These are phyloP conservation scores for Aspergillus uvarum DNA, from an alignment of 2,329 filamentous ascomycete genomes.

Conservation along the genomic window DNA sequence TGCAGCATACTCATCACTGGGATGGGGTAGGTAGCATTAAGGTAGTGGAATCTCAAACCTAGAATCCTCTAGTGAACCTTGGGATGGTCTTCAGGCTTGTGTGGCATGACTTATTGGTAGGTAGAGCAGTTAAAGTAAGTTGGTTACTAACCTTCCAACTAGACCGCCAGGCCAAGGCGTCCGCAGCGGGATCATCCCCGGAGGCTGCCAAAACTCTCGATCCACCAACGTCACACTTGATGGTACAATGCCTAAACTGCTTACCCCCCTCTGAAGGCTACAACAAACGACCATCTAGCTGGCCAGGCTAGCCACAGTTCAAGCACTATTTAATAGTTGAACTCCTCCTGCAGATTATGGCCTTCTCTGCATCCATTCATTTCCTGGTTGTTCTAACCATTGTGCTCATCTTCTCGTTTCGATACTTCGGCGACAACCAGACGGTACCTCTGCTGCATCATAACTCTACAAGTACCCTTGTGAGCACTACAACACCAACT, in stretches of 20 bases:
- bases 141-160: too few species aligned
- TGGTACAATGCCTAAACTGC: neutral
- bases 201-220: neutral
- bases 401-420: conserved; percentile 11
- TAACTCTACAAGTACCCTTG: conserved; percentile 1
- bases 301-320: neutral
- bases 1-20: neutral
- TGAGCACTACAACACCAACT: conserved; percentile 16
- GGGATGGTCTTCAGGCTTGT: neutral
- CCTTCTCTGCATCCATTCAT: conserved; percentile 8
- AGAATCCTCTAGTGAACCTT: neutral
- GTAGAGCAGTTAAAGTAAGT: neutral
- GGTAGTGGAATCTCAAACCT: neutral
- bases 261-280: neutral
- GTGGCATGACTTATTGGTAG: neutral
- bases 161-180: neutral
- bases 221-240: neutral
- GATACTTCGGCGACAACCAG: conserved; percentile 15
- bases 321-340: neutral
- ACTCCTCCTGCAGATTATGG: conserved; percentile 9
- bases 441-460: conserved; percentile 14
- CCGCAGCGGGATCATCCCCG: neutral
- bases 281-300: neutral
- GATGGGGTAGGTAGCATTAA: neutral
- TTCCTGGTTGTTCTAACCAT: conserved; percentile 8